Percentiles rank a stretch among this genome's conserved stretches.
Conservation (phyloP, 306 rosid genomes). For the Rosa rugosa region DNA sequence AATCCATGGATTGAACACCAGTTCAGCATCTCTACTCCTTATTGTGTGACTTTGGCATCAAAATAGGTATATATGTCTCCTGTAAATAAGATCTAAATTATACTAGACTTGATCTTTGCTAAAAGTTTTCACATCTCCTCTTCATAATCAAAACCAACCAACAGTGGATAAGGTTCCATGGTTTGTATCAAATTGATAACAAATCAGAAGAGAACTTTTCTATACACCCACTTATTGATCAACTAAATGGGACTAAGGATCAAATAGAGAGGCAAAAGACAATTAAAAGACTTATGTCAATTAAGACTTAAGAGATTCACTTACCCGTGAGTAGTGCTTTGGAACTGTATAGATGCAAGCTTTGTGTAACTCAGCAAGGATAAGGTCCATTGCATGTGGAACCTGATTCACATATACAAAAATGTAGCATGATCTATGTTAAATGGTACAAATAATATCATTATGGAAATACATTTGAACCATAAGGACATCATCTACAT, state of each 20-base stretch:
- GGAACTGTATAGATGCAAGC: conserved; percentile 88
- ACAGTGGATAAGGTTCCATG: not conserved
- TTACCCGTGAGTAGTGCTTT: conserved; percentile 79
- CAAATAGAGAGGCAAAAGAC: not conserved
- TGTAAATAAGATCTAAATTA: not conserved
- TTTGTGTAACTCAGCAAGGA: conserved; percentile 83
- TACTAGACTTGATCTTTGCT: not conserved
- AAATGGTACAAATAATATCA: not conserved
- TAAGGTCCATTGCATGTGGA: conserved; percentile 68
- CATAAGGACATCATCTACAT: not conserved
- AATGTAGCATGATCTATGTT: conserved; percentile 16
- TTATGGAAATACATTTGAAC: not conserved
- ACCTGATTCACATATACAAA: conserved; percentile 47
- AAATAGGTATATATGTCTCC: not conserved
- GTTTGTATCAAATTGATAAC: not conserved
- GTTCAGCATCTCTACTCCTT: not conserved
- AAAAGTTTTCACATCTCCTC: too few species aligned
- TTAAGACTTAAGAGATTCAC: not conserved
- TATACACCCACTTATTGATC: not conserved
- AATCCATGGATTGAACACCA: not conserved
- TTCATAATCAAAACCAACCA: not conserved
- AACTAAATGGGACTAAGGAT: not conserved
- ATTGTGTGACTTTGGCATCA: not conserved
- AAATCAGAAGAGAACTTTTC: not conserved
- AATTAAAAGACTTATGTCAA: not conserved